Evolutionary conservation across 2,329 filamentous ascomycete species (phyloP), one percentile per base, ranked within the genome.

Genomic region (Sporothrix curviconia): DNA sequence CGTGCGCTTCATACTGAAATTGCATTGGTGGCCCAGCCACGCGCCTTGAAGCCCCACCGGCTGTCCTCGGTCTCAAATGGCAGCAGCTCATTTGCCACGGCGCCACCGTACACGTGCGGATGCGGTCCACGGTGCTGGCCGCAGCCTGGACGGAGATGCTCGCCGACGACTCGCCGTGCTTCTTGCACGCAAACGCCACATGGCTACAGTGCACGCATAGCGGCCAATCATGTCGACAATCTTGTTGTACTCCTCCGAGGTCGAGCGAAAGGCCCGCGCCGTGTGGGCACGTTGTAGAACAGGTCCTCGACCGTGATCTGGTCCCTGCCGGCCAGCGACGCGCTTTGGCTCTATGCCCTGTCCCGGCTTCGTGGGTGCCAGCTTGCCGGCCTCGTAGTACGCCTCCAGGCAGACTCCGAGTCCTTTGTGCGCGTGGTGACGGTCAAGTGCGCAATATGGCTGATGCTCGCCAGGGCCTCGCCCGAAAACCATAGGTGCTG

Each of bases 401-500:
- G 92, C 92, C 89, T 86, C 89, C 89, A 99, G 15, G 94, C 94
- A 71, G 90, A 89, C 64, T 84, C 86, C 0, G 92, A 95, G 43
- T 90, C 85, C 59, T 88, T 87, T 1, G 92, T 97, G 70, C 91
- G 95, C 7, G 95, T 99, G 1, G 92, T 97, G 43, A 99, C 90
- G 4, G 87, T 90, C 22, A 99, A 79, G 74, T 99, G 95, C 34
- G 95, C 92, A 65, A 99, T 96, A 69, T 99, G 94, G 68, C 92
- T 97, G 70, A 99, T 99, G 72, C 94, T 97, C 14, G 94, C 94
- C 56, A 99, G 75, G 3, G 94, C 94, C 72, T 99, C 94, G 56
- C 94, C 94, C 94, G 87, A 68, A 99, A 99, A n/a, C 94, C 94
- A 70, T 99, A 99, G 1, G 94, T 97, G 52, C 85, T 86, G 63